Evolutionary conservation across 2,329 filamentous ascomycete species (phyloP), one percentile per base, ranked within the genome.

Genomic region (Alternaria gansuensis): DNA sequence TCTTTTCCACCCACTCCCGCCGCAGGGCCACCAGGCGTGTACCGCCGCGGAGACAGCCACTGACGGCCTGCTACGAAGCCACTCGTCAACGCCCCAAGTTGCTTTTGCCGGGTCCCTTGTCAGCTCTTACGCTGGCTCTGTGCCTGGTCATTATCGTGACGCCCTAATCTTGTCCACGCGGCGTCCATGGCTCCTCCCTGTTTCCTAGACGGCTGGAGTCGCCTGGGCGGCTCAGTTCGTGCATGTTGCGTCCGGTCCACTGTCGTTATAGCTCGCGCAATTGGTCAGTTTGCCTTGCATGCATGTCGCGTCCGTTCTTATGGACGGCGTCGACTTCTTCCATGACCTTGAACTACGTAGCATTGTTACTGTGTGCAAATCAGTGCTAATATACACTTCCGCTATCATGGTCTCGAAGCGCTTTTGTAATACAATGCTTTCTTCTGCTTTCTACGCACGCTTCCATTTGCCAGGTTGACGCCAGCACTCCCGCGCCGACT

Each of bases 81-180:
- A 23, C 44, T 44, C 39, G 49, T 33, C 36, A 54, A 39, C n/a
- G 23, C 45, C 46, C 6, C 53, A 51, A 24, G 40, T 51, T 65
- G 60, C 49, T 63, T 60, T 39, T 66, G 51, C 60, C 64, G 49
- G 52, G 41, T 49, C 54, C 29, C 57, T 52, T 56, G 54, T 57
- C 46, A 50, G 24, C 44, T 21, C 43, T 29, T 45, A 50, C 13
- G 53, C 39, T 51, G 29, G 51, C 58, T 54, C 59, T 51, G 55
- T 54, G 60, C 59, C 64, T 64, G 63, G 61, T 65, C 62, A 63
- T 57, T 51, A 55, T 60, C 49, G 59, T 64, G 54, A 52, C 43
- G 53, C 51, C 50, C 54, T 60, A 62, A 66, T 48, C 49, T 64
- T 56, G 64, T 65, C 67, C 66, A 71, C 69, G 70, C 71, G 66